Evolutionary conservation across 2,329 filamentous ascomycete species (phyloP).

Genomic region (Cladosporium sp.): DNA sequence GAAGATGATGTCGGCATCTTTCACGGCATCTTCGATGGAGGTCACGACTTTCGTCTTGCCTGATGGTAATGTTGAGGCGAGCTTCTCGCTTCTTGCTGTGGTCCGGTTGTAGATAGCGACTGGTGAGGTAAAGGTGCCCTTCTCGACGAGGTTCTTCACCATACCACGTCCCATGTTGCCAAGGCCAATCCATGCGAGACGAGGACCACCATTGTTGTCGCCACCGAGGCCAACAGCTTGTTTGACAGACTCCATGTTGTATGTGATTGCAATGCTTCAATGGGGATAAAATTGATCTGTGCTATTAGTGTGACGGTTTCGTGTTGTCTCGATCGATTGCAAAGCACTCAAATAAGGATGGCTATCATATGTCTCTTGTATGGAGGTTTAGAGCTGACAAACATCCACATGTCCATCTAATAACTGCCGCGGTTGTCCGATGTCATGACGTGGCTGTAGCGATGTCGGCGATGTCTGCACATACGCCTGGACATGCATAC

Average conservation of each 20-base stretch:
- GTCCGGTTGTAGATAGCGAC: slow-evolving; percentile 81
- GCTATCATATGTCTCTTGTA: neutral
- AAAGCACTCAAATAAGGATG: neutral
- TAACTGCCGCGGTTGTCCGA: neutral
- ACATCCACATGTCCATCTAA: neutral
- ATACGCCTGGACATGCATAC: neutral
- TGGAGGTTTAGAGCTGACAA: neutral
- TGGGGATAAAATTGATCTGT: too few relatives aligned
- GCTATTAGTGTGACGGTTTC: too few relatives aligned
- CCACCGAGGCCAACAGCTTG: slow-evolving; percentile 2
- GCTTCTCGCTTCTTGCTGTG: slow-evolving; percentile 58
- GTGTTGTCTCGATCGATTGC: too few relatives aligned
- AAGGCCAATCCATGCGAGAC: slow-evolving; percentile 74
- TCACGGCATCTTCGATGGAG: slow-evolving; percentile 62
- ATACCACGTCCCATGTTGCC: slow-evolving; percentile 88
- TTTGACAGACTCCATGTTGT: slow-evolving; percentile 5
- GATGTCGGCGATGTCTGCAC: slow-evolving; percentile 2
- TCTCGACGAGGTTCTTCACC: slow-evolving; percentile 76
- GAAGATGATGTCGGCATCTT: slow-evolving; percentile 73
- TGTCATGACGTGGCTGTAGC: neutral
- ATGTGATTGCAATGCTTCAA: too few relatives aligned
- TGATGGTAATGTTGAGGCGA: slow-evolving; percentile 56
- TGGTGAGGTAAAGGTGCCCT: slow-evolving; percentile 66
- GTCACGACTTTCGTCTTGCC: slow-evolving; percentile 62
- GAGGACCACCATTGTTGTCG: slow-evolving; percentile 16